Evolutionary conservation across 1,139 yeast species (phyloP), one percentile per base, ranked within the genome.

Genomic region (Candida freyschussii): DNA sequence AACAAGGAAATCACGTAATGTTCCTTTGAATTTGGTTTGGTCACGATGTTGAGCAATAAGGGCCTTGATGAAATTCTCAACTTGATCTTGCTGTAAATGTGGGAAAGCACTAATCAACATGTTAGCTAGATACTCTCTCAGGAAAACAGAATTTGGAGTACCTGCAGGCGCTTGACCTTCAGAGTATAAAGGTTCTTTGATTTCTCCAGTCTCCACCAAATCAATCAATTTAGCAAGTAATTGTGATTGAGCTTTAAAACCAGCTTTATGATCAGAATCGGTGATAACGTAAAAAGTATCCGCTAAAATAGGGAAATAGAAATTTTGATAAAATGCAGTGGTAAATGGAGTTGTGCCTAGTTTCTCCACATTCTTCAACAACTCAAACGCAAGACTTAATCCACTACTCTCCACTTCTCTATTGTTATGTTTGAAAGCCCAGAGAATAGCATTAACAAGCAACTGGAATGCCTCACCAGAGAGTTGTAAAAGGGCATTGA

Each of bases 361-460:
- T 39, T 73, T 76, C 44, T 89, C 94, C 44, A 84, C 89, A 57
- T 91, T 91, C 48, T 75, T 76, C 43, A 89, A 70, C 45, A 91
- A 69, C 53, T 89, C 96, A 40, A 81, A 67, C 24, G 93, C 84
- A 44, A 89, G 71, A 26, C 79, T 74, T 50, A 91, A 72, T 24
- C 96, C 97, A 35, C 81, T 81, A 42, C 83, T 89, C 60, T 91
- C 97, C 35, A 91, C 96, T 40, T 87, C 96, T 59, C 96, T 75
- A 60, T 89, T 86, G 52, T 89, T 93, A 59, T 91, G 98, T 62
- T 91, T 91, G 59, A 93, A 85, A 0, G 97, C 97, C 98, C 98
- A 91, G 53, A 93, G 69, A 30, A 95, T 89, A 2, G 97, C 95
- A 60, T 86, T 91, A 45, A 93, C 78, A 39, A 91, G 81, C 38